These are phyloP conservation scores for Xerocomellus chrysenteron DNA, from an alignment of 768 basidiomycete genomes.

Conservation along the genomic window DNA sequence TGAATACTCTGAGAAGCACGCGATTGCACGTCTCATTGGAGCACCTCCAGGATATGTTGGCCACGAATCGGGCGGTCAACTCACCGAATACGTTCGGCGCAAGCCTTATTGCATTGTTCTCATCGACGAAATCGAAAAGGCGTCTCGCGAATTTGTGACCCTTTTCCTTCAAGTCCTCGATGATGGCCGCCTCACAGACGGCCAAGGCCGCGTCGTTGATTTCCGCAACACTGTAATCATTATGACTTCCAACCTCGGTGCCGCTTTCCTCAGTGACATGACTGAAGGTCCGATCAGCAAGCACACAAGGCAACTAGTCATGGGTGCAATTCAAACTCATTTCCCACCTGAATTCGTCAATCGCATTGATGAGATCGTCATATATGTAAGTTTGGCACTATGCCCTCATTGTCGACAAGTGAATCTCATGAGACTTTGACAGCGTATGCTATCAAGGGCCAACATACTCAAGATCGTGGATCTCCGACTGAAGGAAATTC, in stretches of 20 bases:
- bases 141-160: conserved; percentile 71
- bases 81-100: conserved; percentile 90
- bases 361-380: conserved; percentile 81
- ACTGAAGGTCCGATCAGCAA: conserved; percentile 65
- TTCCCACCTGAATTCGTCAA: conserved; percentile 95
- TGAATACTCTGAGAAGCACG: conserved; percentile 87
- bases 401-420: conserved; percentile 4
- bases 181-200: conserved; percentile 89
- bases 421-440: conserved; percentile 31
- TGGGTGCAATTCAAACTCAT: conserved; percentile 75
- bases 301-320: conserved; percentile 63
- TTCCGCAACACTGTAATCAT: conserved; percentile 92
- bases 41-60: conserved; percentile 89
- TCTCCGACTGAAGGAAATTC: conserved; percentile 81
- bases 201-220: conserved; percentile 86
- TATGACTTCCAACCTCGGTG: conserved; percentile 92
- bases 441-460: conserved; percentile 76
- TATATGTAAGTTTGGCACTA: conserved; percentile 46
- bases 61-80: conserved; percentile 84
- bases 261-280: conserved; percentile 72
- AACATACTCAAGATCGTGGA: conserved; percentile 87
- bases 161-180: conserved; percentile 84
- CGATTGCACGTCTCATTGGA: conserved; percentile 67
- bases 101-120: conserved; percentile 87
- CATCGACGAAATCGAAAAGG: conserved; percentile 91